phyloP scores from a whole-genome alignment of 345 rosid genomes.

The Melaleuca alternifolia region DNA sequence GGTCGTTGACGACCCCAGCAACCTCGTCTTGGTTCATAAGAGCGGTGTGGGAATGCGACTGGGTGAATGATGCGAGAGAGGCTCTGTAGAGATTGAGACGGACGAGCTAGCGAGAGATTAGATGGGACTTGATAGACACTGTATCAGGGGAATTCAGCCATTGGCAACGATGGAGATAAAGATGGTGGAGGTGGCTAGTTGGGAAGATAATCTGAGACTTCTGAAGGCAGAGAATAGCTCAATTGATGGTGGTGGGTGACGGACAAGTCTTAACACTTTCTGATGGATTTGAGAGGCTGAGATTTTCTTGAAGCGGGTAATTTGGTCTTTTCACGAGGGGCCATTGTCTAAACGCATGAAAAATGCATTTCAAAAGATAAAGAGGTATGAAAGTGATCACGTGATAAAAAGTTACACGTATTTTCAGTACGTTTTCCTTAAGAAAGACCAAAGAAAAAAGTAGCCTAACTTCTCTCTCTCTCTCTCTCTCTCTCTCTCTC shows the following conservation, averaged over 20 bases:
- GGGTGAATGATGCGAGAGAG: background rate
- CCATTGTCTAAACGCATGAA: background rate
- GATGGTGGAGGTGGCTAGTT: background rate
- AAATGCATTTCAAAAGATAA: background rate
- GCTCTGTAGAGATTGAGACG: background rate
- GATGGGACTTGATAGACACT: background rate
- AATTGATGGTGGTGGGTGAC: too few species aligned
- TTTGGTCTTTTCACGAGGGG: background rate
- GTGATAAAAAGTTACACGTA: background rate
- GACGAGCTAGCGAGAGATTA: background rate
- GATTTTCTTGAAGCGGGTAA: background rate
- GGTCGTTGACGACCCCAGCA: background rate
- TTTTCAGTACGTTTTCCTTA: background rate
- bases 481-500: too few species aligned
- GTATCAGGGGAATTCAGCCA: background rate
- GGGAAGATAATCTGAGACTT: background rate
- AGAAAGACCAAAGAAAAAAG: background rate
- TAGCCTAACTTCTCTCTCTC: background rate
- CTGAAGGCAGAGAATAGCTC: too few species aligned
- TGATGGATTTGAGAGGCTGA: background rate
- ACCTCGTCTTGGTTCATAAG: background rate
- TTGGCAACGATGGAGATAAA: background rate
- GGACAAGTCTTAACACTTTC: too few species aligned
- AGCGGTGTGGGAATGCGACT: background rate
- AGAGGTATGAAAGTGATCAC: fast-evolving